A percentile compares a stretch with the other conserved stretches of the same genome.
phyloP scores from a whole-genome alignment of 2,329 filamentous ascomycete genomes.

The Epicoccum sorghinum region DNA sequence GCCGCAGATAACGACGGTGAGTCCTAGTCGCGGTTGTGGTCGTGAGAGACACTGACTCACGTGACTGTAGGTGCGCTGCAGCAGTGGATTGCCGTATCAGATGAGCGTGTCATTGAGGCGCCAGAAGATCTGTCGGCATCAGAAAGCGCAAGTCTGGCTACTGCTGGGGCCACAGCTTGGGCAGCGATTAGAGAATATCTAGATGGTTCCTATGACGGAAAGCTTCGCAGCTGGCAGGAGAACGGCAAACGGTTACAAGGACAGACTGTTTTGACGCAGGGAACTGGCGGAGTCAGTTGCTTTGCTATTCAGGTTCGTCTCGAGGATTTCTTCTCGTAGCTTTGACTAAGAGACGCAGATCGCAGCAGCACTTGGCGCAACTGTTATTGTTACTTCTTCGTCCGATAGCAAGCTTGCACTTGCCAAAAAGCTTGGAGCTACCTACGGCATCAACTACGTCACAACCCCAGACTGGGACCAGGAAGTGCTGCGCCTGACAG shows the following conservation, averaged over 20 bases:
- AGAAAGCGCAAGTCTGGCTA: constrained; percentile 28
- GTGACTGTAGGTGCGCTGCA: constrained; percentile 7
- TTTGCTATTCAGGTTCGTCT: no score
- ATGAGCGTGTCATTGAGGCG: constrained; percentile 26
- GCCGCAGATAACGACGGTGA: constrained; percentile 40
- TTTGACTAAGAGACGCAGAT: constrained; percentile 13
- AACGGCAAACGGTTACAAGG: no score
- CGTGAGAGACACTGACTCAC: not conserved
- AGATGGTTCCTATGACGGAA: constrained; percentile 10
- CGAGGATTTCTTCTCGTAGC: no score
- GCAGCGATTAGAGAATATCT: constrained; percentile 13
- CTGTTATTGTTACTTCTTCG: constrained; percentile 57
- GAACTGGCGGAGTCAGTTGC: no score
- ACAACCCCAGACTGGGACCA: constrained; percentile 53
- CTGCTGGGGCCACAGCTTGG: constrained; percentile 34
- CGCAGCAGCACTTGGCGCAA: constrained; percentile 42
- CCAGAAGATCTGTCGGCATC: constrained; percentile 36
- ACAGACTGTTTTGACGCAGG: no score
- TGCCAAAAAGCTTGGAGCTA: constrained; percentile 50
- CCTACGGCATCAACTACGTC: constrained; percentile 58
- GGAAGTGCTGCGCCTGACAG: constrained; percentile 53
- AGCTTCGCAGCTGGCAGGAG: no score
- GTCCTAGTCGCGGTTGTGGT: not conserved
- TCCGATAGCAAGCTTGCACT: constrained; percentile 58
- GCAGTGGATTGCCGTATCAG: constrained; percentile 28